Conservation (phyloP, 768 basidiomycete genomes). For the Hericium coralloides region DNA sequence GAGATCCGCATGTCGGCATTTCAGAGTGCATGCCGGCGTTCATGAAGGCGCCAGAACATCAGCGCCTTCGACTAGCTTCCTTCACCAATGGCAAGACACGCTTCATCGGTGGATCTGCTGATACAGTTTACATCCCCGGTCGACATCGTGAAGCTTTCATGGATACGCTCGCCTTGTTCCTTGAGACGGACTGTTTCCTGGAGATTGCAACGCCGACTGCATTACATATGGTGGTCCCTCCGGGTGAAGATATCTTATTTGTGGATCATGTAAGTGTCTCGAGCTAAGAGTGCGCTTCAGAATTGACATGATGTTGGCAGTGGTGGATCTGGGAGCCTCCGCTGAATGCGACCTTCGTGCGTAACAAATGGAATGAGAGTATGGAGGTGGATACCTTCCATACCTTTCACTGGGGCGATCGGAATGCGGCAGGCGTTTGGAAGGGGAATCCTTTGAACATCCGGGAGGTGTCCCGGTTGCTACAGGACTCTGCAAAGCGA, state of each 20-base stretch:
- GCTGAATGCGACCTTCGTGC: conserved; percentile 36
- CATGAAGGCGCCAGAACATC: conserved; percentile 22
- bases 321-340: conserved; percentile 43
- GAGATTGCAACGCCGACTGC: conserved; percentile 41
- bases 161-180: conserved; percentile 33
- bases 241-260: conserved; percentile 31
- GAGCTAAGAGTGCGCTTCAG: background rate
- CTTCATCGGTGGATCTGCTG: conserved; percentile 38
- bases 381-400: conserved; percentile 45
- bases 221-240: conserved; percentile 33
- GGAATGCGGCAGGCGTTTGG: conserved; percentile 25
- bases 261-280: conserved; percentile 35
- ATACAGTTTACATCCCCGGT: conserved; percentile 41
- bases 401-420: conserved; percentile 41
- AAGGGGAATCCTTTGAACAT: conserved; percentile 25
- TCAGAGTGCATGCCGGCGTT: conserved; percentile 36
- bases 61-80: conserved; percentile 30
- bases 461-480: conserved; percentile 27
- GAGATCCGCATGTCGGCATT: conserved; percentile 37
- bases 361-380: conserved; percentile 35
- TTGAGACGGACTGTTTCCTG: conserved; percentile 39
- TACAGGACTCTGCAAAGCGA: conserved; percentile 30
- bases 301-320: conserved; percentile 12
- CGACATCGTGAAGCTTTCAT: conserved; percentile 30
- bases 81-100: conserved; percentile 26